A percentile compares a stretch with the other conserved stretches of the same genome.
Conservation (phyloP, 2,329 filamentous ascomycete genomes). For the Biscogniauxia sp. region DNA sequence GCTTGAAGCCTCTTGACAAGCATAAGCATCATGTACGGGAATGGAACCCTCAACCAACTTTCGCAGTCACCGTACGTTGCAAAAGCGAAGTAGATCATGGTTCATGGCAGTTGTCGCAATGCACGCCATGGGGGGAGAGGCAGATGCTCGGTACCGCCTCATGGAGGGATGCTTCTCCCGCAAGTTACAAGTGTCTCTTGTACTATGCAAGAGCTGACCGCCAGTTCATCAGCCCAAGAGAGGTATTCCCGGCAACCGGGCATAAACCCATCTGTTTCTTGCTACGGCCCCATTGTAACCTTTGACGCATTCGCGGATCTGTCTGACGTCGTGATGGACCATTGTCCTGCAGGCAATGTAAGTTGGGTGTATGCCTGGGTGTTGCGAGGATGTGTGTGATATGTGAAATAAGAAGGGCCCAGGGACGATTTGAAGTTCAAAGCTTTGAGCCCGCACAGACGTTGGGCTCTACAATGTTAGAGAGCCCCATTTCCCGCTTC, state of each 20-base stretch:
- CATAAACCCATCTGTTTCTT: constrained; percentile 14
- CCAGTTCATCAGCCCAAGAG: constrained; percentile 43
- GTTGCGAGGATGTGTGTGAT: constrained; percentile 17
- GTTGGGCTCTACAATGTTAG: constrained; percentile 24
- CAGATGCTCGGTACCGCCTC: constrained; percentile 28
- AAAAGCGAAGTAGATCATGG: constrained; percentile 37
- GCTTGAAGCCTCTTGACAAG: constrained; percentile 23
- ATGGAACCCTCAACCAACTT: constrained; percentile 25
- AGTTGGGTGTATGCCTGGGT: not conserved
- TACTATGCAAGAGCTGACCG: constrained; percentile 42
- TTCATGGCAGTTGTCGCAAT: constrained; percentile 38
- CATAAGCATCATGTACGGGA: constrained; percentile 28
- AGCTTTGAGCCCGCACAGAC: constrained; percentile 33
- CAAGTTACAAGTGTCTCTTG: constrained; percentile 22
- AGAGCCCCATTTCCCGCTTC: constrained; percentile 29
- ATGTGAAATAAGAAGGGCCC: constrained; percentile 13
- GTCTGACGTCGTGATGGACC: not conserved
- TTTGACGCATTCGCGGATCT: constrained; percentile 10
- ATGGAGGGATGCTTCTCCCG: constrained; percentile 19
- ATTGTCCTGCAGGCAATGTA: constrained; percentile 24
- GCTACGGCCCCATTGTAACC: constrained; percentile 8
- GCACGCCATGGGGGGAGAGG: constrained; percentile 26
- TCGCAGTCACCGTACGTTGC: constrained; percentile 21
- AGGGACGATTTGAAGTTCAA: constrained; percentile 13
- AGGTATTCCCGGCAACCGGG: constrained; percentile 29